Conservation (phyloP, 495 filamentous ascomycete species). For the Umbilicaria muhlenbergii region DNA sequence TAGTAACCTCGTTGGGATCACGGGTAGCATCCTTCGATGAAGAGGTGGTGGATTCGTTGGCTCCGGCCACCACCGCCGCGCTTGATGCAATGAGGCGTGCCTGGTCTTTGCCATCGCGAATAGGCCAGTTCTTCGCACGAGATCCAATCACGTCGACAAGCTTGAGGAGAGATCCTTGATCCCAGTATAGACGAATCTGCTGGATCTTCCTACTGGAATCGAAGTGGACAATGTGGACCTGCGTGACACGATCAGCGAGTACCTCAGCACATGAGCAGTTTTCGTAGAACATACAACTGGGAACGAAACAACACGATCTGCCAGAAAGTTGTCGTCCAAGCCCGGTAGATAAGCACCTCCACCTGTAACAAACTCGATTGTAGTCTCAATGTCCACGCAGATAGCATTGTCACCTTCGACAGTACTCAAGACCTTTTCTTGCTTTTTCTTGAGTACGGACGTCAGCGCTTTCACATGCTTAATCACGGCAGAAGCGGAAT, state of each 20-base stretch:
- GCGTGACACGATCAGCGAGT: constrained; percentile 4
- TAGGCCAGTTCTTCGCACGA: constrained; percentile 81
- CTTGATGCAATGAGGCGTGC: constrained; percentile 48
- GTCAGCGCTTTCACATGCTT: constrained; percentile 57
- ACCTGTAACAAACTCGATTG: constrained; percentile 61
- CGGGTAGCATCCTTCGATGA: constrained; percentile 29
- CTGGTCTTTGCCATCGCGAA: constrained; percentile 79
- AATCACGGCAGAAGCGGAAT: constrained; percentile 52
- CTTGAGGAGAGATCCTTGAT: constrained; percentile 85
- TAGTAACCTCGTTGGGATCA: constrained; percentile 17
- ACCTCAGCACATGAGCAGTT: background rate
- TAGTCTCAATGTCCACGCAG: constrained; percentile 66
- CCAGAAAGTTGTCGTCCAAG: constrained; percentile 86
- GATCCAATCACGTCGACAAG: constrained; percentile 86
- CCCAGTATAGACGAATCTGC: constrained; percentile 83
- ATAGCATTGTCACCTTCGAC: constrained; percentile 56
- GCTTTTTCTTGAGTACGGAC: constrained; percentile 55
- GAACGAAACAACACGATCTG: constrained; percentile 66
- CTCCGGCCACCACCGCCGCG: constrained; percentile 13
- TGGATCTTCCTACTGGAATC: constrained; percentile 58
- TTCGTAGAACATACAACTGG: constrained; percentile 50
- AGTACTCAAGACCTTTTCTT: constrained; percentile 54
- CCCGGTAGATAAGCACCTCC: constrained; percentile 81
- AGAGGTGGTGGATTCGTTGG: constrained; percentile 6
- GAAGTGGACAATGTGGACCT: constrained; percentile 89